phyloP scores from a whole-genome alignment of 2,329 filamentous ascomycete species.

The Colletotrichum tofieldiae region DNA sequence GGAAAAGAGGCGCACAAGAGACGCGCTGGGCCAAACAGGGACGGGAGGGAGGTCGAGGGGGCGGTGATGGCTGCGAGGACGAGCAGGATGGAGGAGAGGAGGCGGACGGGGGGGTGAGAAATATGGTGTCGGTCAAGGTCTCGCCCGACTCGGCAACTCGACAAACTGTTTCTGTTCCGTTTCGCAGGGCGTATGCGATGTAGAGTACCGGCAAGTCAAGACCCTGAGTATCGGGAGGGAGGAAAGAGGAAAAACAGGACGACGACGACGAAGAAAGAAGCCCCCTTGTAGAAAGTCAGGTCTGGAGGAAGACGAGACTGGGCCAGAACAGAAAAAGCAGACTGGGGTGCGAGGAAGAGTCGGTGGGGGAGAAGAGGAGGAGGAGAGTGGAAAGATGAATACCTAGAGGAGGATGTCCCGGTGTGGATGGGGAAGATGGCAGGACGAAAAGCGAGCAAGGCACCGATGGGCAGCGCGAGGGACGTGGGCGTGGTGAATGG shows the following conservation, averaged over 20 bases:
- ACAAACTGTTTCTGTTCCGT: conserved; percentile 35
- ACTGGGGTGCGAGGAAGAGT: conserved; percentile 12
- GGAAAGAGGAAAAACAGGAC: conserved; percentile 3
- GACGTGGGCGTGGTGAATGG: conserved; percentile 7
- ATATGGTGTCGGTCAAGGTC: conserved; percentile 28
- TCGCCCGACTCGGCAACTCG: conserved; percentile 22
- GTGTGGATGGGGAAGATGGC: not conserved
- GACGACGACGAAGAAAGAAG: conserved; percentile 13
- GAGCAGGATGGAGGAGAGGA: not conserved
- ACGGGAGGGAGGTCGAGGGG: conserved; percentile 8
- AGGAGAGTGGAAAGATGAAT: conserved; percentile 18
- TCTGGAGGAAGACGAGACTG: conserved; percentile 28
- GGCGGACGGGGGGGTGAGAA: not conserved
- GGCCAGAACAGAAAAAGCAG: conserved; percentile 28
- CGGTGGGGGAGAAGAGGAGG: conserved; percentile 1
- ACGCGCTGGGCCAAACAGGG: conserved; percentile 25
- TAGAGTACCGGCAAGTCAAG: not conserved
- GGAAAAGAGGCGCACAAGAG: not conserved
- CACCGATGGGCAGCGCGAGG: conserved; percentile 9
- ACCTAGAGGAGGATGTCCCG: not conserved
- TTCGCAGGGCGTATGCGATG: conserved; percentile 35
- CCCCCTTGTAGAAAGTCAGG: conserved; percentile 18
- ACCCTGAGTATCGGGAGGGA: not conserved
- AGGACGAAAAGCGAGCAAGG: not conserved
- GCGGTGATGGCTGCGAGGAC: conserved; percentile 26